These are phyloP conservation scores for Friedmanniomyces simplex DNA, from an alignment of 495 filamentous ascomycete species.

Conservation along the genomic window DNA sequence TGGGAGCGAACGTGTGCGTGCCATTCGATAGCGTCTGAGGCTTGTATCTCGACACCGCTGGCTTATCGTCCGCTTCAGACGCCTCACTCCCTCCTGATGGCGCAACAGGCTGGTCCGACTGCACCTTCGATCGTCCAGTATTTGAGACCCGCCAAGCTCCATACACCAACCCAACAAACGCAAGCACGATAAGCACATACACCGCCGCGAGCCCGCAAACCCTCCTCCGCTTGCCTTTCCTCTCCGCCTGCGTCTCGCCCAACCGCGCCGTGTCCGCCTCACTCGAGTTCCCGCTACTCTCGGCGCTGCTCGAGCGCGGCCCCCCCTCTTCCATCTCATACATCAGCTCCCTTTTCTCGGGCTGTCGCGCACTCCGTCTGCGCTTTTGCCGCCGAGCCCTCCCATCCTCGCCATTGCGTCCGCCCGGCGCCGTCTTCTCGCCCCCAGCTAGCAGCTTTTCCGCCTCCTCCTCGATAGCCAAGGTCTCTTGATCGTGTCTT, in stretches of 20 bases:
- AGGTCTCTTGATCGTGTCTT: conserved; percentile 60
- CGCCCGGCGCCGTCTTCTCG: conserved; percentile 22
- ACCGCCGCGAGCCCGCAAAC: conserved; percentile 2
- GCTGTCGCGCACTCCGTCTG: conserved; percentile 25
- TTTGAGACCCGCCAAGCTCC: conserved; percentile 15
- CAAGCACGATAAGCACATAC: conserved; percentile 13
- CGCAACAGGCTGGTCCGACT: background rate
- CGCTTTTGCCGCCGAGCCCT: conserved; percentile 31
- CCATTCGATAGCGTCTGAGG: conserved; percentile 52
- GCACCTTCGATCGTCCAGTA: background rate
- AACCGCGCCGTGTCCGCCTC: conserved; percentile 33
- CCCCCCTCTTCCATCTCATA: conserved; percentile 81
- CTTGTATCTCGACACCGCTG: background rate
- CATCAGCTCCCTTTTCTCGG: conserved; percentile 67
- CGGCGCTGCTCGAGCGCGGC: conserved; percentile 37
- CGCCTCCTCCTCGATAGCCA: conserved; percentile 81
- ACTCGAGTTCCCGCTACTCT: conserved; percentile 29
- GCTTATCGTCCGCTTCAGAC: background rate
- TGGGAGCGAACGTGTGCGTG: conserved; percentile 75
- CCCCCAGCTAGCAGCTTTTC: conserved; percentile 59
- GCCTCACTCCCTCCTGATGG: background rate
- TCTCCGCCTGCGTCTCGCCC: conserved; percentile 3
- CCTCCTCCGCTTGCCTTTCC: background rate
- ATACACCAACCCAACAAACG: conserved; percentile 17
- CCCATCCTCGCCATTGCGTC: conserved; percentile 8